phyloP scores from a whole-genome alignment of 2,329 filamentous ascomycete genomes.

The Ceratocystis papillata region DNA sequence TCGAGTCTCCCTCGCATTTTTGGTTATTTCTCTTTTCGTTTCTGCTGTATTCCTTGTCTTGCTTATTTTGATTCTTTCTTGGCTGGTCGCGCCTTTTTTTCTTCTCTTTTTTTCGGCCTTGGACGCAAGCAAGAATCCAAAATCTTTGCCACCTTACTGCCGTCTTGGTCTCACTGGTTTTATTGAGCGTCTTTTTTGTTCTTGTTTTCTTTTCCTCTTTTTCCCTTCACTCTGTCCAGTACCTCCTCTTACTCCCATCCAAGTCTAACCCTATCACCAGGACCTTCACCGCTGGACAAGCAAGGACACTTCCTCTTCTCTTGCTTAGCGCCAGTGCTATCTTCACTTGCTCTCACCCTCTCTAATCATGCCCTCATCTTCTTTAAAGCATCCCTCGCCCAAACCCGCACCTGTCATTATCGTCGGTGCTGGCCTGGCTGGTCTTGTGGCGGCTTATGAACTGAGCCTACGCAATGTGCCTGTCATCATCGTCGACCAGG shows the following conservation, averaged over 20 bases:
- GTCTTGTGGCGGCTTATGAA: conserved; percentile 50
- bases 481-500: conserved; percentile 47
- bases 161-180: neutral
- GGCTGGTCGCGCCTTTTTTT: neutral
- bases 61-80: neutral
- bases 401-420: conserved; percentile 40
- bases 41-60: neutral
- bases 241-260: neutral
- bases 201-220: neutral
- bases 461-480: conserved; percentile 42
- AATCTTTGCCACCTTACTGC: neutral
- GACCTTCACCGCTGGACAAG: neutral
- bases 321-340: neutral
- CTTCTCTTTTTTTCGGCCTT: neutral
- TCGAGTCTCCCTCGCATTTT: no score
- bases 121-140: neutral
- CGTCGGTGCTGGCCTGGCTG: conserved; percentile 47
- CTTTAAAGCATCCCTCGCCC: neutral
- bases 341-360: neutral
- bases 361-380: neutral
- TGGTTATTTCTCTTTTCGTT: neutral
- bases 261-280: neutral
- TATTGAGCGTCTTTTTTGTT: neutral
- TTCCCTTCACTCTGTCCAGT: neutral
- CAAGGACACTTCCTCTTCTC: neutral